Conservation (phyloP, 176 grass and related monocot species). For the Elaeis guineensis region DNA sequence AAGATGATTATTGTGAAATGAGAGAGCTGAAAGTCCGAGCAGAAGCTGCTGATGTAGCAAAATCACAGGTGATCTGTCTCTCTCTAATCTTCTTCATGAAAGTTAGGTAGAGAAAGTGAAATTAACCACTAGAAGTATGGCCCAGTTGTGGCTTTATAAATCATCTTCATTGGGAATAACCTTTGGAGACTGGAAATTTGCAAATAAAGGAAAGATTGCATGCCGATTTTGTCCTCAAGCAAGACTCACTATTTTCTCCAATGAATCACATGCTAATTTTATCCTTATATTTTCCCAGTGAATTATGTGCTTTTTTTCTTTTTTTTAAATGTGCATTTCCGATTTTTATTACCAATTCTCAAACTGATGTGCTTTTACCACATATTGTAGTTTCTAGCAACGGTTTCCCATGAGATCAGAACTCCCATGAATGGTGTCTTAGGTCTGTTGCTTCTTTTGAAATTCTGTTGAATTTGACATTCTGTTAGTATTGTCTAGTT, state of each 20-base stretch:
- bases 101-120: too few relatives aligned
- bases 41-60: constrained; percentile 81
- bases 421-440: constrained; percentile 88
- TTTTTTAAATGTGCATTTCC: background rate
- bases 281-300: too few relatives aligned
- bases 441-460: constrained; percentile 35
- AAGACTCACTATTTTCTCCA: too few relatives aligned
- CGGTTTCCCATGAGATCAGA: constrained; percentile 83
- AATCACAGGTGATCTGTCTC: constrained; percentile 52
- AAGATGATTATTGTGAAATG: constrained; percentile 56
- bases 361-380: constrained; percentile 29
- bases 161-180: too few relatives aligned
- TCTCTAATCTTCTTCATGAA: too few relatives aligned
- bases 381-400: constrained; percentile 73
- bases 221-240: too few relatives aligned
- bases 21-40: constrained; percentile 54
- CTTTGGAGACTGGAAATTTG: too few relatives aligned
- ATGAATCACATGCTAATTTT: too few relatives aligned
- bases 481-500: constrained; percentile 2
- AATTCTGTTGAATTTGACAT: constrained; percentile 2
- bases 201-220: too few relatives aligned
- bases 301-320: background rate
- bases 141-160: too few relatives aligned
- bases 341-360: background rate
- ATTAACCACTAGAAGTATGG: too few relatives aligned